Evolutionary conservation across 768 basidiomycete genomes (phyloP).

Genomic region (Boletellus emodensis): DNA sequence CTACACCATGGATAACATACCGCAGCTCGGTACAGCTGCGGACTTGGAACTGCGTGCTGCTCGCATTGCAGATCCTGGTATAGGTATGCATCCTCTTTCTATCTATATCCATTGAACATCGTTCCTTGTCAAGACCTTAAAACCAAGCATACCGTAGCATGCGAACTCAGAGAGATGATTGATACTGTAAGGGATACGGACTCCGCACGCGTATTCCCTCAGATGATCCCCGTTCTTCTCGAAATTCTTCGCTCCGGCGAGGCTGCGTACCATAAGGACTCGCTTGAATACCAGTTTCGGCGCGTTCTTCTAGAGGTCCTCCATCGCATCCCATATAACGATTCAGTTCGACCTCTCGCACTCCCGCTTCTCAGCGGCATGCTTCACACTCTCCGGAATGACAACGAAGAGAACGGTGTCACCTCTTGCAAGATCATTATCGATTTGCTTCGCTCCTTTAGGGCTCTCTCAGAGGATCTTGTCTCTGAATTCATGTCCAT

Average conservation of each 20-base stretch:
- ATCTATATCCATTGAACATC: neutral
- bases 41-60: constrained; percentile 72
- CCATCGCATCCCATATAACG: constrained; percentile 80
- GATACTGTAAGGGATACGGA: constrained; percentile 77
- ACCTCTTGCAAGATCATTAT: constrained; percentile 88
- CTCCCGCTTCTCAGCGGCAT: constrained; percentile 70
- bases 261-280: constrained; percentile 62
- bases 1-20: constrained; percentile 41
- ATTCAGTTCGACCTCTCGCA: constrained; percentile 68
- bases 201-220: constrained; percentile 61
- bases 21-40: constrained; percentile 42
- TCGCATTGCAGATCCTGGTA: constrained; percentile 69
- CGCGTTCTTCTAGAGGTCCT: constrained; percentile 85
- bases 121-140: constrained; percentile 52
- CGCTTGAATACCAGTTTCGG: constrained; percentile 76
- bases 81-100: constrained; percentile 42
- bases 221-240: constrained; percentile 69
- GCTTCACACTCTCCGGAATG: constrained; percentile 77
- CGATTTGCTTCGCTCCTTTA: constrained; percentile 79
- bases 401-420: constrained; percentile 95
- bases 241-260: constrained; percentile 70
- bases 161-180: constrained; percentile 77
- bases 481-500: constrained; percentile 77
- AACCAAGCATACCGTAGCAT: constrained; percentile 64
- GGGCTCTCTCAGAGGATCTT: constrained; percentile 65